Evolutionary conservation across 805 yeast genomes (phyloP).

Genomic region (Saccharomycopsis lassenensis): DNA sequence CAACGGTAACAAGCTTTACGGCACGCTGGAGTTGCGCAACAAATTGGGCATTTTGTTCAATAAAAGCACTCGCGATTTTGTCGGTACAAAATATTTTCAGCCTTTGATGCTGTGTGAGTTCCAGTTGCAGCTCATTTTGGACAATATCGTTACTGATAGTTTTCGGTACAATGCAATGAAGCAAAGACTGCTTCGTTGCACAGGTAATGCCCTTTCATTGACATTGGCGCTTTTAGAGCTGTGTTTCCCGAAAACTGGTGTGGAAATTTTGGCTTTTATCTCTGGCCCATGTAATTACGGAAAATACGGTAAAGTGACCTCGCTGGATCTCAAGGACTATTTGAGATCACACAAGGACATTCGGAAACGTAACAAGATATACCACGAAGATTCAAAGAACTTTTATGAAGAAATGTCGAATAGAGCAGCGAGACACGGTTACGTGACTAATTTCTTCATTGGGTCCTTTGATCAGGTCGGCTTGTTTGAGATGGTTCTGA

Average conservation of each 20-base stretch:
- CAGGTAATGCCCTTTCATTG: conserved; percentile 51
- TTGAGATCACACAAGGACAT: conserved; percentile 59
- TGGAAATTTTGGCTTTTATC: conserved; percentile 41
- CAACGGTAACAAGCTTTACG: conserved; percentile 46
- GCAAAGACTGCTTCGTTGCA: conserved; percentile 41
- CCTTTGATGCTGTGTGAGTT: conserved; percentile 41
- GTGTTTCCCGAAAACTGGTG: conserved; percentile 38
- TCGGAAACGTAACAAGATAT: conserved; percentile 24
- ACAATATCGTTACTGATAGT: conserved; percentile 35
- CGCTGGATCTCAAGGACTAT: conserved; percentile 45
- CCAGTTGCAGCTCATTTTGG: conserved; percentile 37
- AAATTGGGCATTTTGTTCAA: conserved; percentile 34
- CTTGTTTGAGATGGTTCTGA: conserved; percentile 50
- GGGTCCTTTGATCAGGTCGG: conserved; percentile 67
- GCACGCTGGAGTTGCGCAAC: conserved; percentile 35
- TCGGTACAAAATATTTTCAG: conserved; percentile 34
- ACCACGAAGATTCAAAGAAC: conserved; percentile 25
- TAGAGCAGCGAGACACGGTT: conserved; percentile 37
- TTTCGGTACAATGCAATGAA: conserved; percentile 34
- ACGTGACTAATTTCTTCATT: conserved; percentile 45
- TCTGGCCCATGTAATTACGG: conserved; percentile 62
- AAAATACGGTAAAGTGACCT: conserved; percentile 47
- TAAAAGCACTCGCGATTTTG: conserved; percentile 16
- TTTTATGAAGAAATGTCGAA: conserved; percentile 42
- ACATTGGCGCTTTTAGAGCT: conserved; percentile 29